Percentiles rank a stretch among this genome's conserved stretches.
phyloP scores from a whole-genome alignment of 352 stramenopile species.

The Blastocystis sp. region DNA sequence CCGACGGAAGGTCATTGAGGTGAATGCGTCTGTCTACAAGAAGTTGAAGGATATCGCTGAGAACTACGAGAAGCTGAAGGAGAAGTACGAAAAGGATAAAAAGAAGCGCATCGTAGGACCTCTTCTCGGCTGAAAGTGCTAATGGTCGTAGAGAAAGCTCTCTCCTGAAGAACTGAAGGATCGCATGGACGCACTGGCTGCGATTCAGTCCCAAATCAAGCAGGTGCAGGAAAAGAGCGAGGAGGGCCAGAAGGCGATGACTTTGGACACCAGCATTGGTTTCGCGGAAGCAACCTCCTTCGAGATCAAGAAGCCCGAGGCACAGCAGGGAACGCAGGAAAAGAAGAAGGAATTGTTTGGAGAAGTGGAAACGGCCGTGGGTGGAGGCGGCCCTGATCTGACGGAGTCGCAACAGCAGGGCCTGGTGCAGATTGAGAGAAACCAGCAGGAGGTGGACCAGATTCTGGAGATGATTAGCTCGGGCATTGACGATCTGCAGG shows the following conservation, averaged over 20 bases:
- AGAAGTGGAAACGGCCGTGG: slow-evolving; percentile 20
- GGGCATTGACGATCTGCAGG: slow-evolving; percentile 65
- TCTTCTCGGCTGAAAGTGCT: background rate
- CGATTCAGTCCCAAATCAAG: slow-evolving; percentile 67
- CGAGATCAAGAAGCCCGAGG: slow-evolving; percentile 47
- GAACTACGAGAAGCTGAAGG: slow-evolving; percentile 65
- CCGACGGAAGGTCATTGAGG: slow-evolving; percentile 67
- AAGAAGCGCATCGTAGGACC: slow-evolving; percentile 67
- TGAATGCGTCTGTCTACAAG: slow-evolving; percentile 55
- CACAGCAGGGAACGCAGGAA: slow-evolving; percentile 18
- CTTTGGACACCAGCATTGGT: slow-evolving; percentile 51
- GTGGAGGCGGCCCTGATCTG: slow-evolving; percentile 48
- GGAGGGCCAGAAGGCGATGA: slow-evolving; percentile 67
- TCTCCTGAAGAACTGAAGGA: slow-evolving; percentile 68
- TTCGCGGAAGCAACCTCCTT: slow-evolving; percentile 43
- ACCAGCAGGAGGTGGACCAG: slow-evolving; percentile 68
- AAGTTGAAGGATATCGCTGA: slow-evolving; percentile 68
- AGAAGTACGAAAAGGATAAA: slow-evolving; percentile 65
- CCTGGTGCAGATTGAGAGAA: slow-evolving; percentile 64
- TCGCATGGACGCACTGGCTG: slow-evolving; percentile 34
- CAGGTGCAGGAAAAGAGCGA: slow-evolving; percentile 65
- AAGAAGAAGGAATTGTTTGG: slow-evolving; percentile 66
- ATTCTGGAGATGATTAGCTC: slow-evolving; percentile 68
- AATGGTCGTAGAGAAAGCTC: slow-evolving; percentile 57
- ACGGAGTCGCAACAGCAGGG: slow-evolving; percentile 67